These are phyloP conservation scores for Tuber melanosporum DNA, from an alignment of 495 filamentous ascomycete species.

Conservation along the genomic window DNA sequence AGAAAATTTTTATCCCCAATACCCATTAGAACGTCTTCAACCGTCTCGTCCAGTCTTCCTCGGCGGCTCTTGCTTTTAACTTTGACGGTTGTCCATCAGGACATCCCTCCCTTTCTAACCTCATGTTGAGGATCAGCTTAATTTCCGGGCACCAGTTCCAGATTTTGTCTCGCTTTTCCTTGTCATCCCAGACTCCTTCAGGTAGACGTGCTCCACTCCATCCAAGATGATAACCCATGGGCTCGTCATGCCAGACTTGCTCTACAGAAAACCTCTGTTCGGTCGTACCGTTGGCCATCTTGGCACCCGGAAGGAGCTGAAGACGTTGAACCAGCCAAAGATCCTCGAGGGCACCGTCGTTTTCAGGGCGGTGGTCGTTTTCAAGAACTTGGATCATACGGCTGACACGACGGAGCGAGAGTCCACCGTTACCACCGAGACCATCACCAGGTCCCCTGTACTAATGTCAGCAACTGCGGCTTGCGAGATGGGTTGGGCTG, in stretches of 20 bases:
- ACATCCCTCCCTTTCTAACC: slow-evolving; percentile 48
- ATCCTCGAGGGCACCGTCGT: slow-evolving; percentile 47
- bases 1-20: not conserved
- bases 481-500: not conserved
- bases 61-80: not conserved
- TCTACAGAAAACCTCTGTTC: slow-evolving; percentile 48
- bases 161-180: slow-evolving; percentile 45
- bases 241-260: slow-evolving; percentile 47
- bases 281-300: slow-evolving; percentile 47
- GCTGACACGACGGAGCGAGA: slow-evolving; percentile 48
- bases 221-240: slow-evolving; percentile 53
- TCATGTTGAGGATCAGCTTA: slow-evolving; percentile 51
- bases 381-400: slow-evolving; percentile 48
- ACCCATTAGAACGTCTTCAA: not conserved
- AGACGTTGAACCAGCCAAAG: slow-evolving; percentile 50
- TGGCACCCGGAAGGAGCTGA: slow-evolving; percentile 44
- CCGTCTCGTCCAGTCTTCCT: not conserved
- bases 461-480: not conserved
- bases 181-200: slow-evolving; percentile 45
- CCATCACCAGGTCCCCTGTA: slow-evolving; percentile 29
- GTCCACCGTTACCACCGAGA: slow-evolving; percentile 50
- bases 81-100: slow-evolving; percentile 16
- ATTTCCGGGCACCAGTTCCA: slow-evolving; percentile 52
- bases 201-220: slow-evolving; percentile 45
- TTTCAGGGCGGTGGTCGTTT: slow-evolving; percentile 42